These are phyloP conservation scores for Exophiala calicioides DNA, from an alignment of 2,329 filamentous ascomycete genomes.

Conservation along the genomic window DNA sequence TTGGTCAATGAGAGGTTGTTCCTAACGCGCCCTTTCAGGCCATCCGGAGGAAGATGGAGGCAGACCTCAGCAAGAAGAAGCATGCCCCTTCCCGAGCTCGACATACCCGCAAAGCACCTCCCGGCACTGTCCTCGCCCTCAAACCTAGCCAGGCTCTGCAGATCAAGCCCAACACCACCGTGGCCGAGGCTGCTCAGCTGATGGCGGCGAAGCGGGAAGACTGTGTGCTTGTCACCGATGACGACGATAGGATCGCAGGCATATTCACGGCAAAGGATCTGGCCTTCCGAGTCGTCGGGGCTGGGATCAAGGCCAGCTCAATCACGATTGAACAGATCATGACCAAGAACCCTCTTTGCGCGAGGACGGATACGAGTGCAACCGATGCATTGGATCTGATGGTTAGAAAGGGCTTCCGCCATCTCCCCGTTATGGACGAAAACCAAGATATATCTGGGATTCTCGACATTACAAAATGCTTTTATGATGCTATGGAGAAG, in stretches of 20 bases:
- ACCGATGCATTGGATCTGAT: conserved; percentile 97
- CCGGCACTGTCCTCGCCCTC: conserved; percentile 90
- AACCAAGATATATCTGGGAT: conserved; percentile 99
- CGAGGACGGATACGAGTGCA: conserved; percentile 94
- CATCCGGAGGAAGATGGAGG: conserved; percentile 95
- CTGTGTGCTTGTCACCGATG: conserved; percentile 95
- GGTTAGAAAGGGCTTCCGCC: conserved; percentile 97
- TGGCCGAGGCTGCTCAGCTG: conserved; percentile 93
- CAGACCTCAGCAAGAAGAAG: conserved; percentile 97
- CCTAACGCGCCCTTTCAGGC: conserved; percentile 58
- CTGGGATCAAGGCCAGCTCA: conserved; percentile 82
- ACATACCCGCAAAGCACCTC: conserved; percentile 88
- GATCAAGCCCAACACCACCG: conserved; percentile 92
- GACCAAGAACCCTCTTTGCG: conserved; percentile 98
- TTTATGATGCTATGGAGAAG: conserved; percentile 99
- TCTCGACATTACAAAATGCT: conserved; percentile 98
- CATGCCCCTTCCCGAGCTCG: conserved; percentile 74
- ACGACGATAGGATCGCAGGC: conserved; percentile 95
- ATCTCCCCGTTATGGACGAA: conserved; percentile 98
- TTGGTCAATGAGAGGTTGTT: conserved; percentile 28
- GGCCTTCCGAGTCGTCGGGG: conserved; percentile 92
- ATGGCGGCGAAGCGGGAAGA: conserved; percentile 99
- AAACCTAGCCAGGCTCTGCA: conserved; percentile 95
- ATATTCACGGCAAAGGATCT: conserved; percentile 99
- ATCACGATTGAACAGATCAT: conserved; percentile 98